These are phyloP conservation scores for Taxawa tesnikishii DNA, from an alignment of 2,329 filamentous ascomycete genomes.

Conservation along the genomic window DNA sequence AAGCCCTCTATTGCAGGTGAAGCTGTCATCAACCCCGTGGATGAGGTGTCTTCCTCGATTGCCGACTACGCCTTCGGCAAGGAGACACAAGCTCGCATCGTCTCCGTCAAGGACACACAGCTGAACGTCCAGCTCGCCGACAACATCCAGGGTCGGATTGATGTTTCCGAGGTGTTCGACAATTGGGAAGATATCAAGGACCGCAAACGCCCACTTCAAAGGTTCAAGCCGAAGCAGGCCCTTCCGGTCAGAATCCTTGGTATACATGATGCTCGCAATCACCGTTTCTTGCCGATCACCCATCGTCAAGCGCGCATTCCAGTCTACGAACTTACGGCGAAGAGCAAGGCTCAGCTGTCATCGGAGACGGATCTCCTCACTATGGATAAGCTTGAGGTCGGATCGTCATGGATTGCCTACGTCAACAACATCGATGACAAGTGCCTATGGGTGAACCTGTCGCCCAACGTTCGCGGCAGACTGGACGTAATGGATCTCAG, in stretches of 20 bases:
- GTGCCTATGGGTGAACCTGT: slow-evolving; percentile 81
- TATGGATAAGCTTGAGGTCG: slow-evolving; percentile 60
- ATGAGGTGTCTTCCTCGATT: slow-evolving; percentile 50
- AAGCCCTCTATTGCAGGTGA: slow-evolving; percentile 16
- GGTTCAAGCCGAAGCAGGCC: slow-evolving; percentile 59
- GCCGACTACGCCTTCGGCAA: slow-evolving; percentile 64
- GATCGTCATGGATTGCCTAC: slow-evolving; percentile 65
- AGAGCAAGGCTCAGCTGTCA: slow-evolving; percentile 45
- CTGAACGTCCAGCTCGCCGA: slow-evolving; percentile 82
- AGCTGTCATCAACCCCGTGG: slow-evolving; percentile 46
- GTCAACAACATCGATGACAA: slow-evolving; percentile 79
- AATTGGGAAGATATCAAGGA: slow-evolving; percentile 76
- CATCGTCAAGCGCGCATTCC: slow-evolving; percentile 68
- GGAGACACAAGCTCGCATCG: slow-evolving; percentile 62
- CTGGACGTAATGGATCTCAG: slow-evolving; percentile 74
- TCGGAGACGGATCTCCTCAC: slow-evolving; percentile 51
- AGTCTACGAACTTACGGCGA: slow-evolving; percentile 79
- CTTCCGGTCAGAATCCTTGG: slow-evolving; percentile 70
- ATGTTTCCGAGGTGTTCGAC: slow-evolving; percentile 84
- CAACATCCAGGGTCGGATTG: slow-evolving; percentile 82
- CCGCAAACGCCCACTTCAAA: slow-evolving; percentile 64
- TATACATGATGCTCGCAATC: slow-evolving; percentile 78
- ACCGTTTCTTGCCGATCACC: slow-evolving; percentile 82
- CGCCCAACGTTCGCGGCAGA: slow-evolving; percentile 75
- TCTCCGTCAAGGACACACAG: slow-evolving; percentile 82